These are phyloP conservation scores for Malassezia obtusa DNA, from an alignment of 1,284 basidiomycete genomes.

Conservation along the genomic window DNA sequence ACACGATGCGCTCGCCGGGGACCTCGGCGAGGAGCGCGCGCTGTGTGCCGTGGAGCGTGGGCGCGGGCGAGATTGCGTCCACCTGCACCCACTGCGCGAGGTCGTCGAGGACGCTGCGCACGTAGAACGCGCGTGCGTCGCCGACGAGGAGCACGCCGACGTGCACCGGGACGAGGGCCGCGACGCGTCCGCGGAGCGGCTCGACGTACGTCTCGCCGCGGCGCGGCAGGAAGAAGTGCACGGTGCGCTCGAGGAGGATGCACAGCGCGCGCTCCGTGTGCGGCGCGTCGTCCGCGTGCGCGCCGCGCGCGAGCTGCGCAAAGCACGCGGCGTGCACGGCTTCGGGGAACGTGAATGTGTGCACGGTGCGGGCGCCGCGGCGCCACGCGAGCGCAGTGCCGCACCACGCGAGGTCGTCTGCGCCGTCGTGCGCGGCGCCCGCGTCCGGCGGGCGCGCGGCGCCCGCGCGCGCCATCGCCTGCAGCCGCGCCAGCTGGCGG, in stretches of 20 bases:
- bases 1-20: constrained; percentile 24
- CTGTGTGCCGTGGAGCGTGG: constrained; percentile 20
- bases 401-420: background rate
- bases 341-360: constrained; percentile 2
- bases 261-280: constrained; percentile 27
- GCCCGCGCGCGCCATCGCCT: constrained; percentile 7
- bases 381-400: background rate
- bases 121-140: constrained; percentile 25
- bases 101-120: constrained; percentile 32
- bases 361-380: background rate
- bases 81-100: constrained; percentile 12
- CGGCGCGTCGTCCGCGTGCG: too few relatives aligned
- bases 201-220: constrained; percentile 27
- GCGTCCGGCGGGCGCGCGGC: constrained; percentile 3
- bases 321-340: constrained; percentile 7
- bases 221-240: constrained; percentile 29
- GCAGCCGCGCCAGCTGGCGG: constrained; percentile 8
- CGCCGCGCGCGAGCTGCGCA: background rate
- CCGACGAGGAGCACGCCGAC: constrained; percentile 28
- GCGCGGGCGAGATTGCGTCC: background rate
- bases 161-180: constrained; percentile 22
- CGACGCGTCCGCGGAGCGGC: constrained; percentile 27
- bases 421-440: background rate
- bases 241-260: constrained; percentile 28
- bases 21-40: constrained; percentile 19